A percentile compares a stretch with the other conserved stretches of the same genome.
phyloP scores from a whole-genome alignment of 1,139 yeast genomes.

The Geotrichum cucujoidarum region DNA sequence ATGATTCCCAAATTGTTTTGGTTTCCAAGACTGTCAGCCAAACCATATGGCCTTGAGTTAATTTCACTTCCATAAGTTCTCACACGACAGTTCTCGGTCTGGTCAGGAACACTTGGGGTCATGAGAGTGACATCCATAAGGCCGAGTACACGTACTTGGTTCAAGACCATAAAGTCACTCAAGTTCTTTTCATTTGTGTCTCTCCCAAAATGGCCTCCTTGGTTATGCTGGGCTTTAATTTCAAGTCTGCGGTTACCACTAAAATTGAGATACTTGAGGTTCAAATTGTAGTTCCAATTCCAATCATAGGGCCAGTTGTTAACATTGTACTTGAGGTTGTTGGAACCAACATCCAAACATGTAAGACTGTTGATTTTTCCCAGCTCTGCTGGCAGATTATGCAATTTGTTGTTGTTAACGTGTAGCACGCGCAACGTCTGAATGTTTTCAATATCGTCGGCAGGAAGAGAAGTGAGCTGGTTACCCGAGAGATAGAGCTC shows the following conservation, averaged over 20 bases:
- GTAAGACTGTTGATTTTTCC: constrained; percentile 61
- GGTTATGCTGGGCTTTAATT: constrained; percentile 59
- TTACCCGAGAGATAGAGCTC: constrained; percentile 85
- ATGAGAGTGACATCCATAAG: constrained; percentile 93
- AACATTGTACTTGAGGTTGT: constrained; percentile 83
- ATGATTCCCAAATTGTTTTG: constrained; percentile 64
- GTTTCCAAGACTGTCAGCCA: constrained; percentile 79
- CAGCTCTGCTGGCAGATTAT: constrained; percentile 84
- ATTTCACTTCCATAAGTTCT: constrained; percentile 88
- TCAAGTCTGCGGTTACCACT: constrained; percentile 92
- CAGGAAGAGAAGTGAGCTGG: constrained; percentile 69
- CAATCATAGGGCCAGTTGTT: constrained; percentile 95
- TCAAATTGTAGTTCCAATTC: constrained; percentile 90
- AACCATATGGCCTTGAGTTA: constrained; percentile 79
- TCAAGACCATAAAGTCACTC: constrained; percentile 73
- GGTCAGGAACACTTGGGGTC: constrained; percentile 80
- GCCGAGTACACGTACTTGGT: constrained; percentile 70
- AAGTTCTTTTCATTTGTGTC: constrained; percentile 44
- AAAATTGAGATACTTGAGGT: constrained; percentile 73
- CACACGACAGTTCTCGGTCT: constrained; percentile 73
- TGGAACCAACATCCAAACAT: constrained; percentile 86
- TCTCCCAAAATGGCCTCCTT: constrained; percentile 26
- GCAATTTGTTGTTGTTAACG: constrained; percentile 78
- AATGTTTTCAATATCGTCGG: constrained; percentile 72
- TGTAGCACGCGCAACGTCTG: constrained; percentile 56